Percentiles rank a stretch among this genome's conserved stretches.
phyloP scores from a whole-genome alignment of 352 stramenopile genomes.

The Thraustotheca clavata region DNA sequence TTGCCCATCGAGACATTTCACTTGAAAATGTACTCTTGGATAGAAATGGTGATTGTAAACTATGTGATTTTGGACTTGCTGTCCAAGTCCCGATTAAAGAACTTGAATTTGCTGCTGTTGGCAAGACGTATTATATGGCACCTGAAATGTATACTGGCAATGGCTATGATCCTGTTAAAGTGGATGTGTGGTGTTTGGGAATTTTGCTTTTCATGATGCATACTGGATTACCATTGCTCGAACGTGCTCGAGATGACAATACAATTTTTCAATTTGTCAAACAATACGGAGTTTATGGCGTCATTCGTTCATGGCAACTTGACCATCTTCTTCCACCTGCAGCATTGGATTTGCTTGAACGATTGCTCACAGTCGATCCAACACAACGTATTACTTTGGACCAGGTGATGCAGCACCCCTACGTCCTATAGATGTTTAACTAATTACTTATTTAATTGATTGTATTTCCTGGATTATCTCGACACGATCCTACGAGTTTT shows the following conservation, averaged over 20 bases:
- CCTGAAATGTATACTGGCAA: constrained; percentile 19
- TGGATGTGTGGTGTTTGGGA: constrained; percentile 73
- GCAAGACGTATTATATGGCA: constrained; percentile 25
- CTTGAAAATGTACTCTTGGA: constrained; percentile 96
- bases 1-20: constrained; percentile 92
- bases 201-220: constrained; percentile 79
- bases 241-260: not conserved
- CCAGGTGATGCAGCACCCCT: constrained; percentile 3
- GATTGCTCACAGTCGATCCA: not conserved
- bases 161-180: constrained; percentile 47
- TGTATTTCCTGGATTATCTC: not conserved
- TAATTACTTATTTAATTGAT: not conserved
- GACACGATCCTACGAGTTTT: too few species aligned
- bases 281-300: not conserved
- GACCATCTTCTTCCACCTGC: not conserved
- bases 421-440: not conserved
- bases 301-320: not conserved
- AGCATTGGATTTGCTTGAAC: not conserved
- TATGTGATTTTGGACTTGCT: constrained; percentile 22
- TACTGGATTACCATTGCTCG: constrained; percentile 24
- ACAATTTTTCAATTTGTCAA: not conserved
- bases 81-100: not conserved
- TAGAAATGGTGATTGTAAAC: constrained; percentile 19
- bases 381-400: not conserved
- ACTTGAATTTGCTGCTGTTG: not conserved